Evolutionary conservation across 2,329 filamentous ascomycete species (phyloP), one percentile per base, ranked within the genome.

Genomic region (Fusarium ramigenum): DNA sequence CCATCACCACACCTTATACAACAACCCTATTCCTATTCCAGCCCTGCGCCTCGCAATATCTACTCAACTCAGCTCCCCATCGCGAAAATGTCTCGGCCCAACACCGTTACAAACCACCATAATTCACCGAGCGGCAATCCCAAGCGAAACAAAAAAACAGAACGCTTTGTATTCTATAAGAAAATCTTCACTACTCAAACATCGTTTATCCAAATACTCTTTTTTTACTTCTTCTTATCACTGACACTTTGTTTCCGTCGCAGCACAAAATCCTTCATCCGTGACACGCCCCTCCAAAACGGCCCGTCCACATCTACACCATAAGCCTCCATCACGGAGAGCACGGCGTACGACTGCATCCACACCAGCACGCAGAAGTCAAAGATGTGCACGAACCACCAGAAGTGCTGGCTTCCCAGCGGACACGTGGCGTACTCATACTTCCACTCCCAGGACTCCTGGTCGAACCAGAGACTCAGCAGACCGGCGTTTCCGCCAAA

Each of bases 401-500:
- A 99, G 59, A 95, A 87, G 84, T 97, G 94, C 86, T 98, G 96
- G 30, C 91, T 90, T 2, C 96, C 96, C 40, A 97, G 84, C 6
- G 89, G 87, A 80, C 96, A 99, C 72, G 89, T 93, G 14, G 85
- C 86, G 76, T 96, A 96, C 76, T 96, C 93, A 74, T 93, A 93
- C 73, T 87, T 87, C 96, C 96, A 99, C 80, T 93, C 90, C 86
- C 90, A 91, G 2, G 83, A 82, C 5, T 87, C 85, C 63, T 88
- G 82, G 80, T 98, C 94, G 79, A 96, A 98, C 96, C 96, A 99
- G 2, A 93, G 88, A 70, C 93, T 96, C 44, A 99, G 83, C 46
- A 99, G 85, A 0, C 95, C 96, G 0, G 95, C 94, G 80, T 98
- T 96, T 25, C 96, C 96, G n/a, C 91, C 92, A 82, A 93, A 99